phyloP scores from a whole-genome alignment of 73 alveolate species.

The Urostyla sp. region DNA sequence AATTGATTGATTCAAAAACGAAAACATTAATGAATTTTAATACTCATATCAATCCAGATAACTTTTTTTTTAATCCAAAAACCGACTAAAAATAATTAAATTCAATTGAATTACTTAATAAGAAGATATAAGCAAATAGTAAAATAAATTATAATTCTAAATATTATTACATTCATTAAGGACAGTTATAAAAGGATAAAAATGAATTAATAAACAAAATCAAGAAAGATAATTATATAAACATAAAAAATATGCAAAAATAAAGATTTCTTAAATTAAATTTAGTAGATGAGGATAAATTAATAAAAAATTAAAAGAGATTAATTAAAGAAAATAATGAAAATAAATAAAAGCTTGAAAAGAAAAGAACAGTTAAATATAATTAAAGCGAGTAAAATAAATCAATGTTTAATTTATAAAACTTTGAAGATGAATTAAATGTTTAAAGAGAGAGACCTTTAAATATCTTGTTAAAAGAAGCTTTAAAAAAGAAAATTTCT shows the following conservation, averaged over 20 bases:
- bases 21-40: slow-evolving; percentile 19
- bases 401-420: too few relatives aligned
- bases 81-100: slow-evolving; percentile 9
- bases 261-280: too few relatives aligned
- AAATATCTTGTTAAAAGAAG: too few relatives aligned
- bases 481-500: too few relatives aligned
- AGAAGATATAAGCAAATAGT: not conserved
- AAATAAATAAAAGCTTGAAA: too few relatives aligned
- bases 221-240: slow-evolving; percentile 20
- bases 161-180: slow-evolving; percentile 17
- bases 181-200: not conserved
- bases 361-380: too few relatives aligned
- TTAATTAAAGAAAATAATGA: too few relatives aligned
- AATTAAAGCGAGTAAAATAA: too few relatives aligned
- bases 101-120: slow-evolving; percentile 4
- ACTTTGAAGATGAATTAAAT: too few relatives aligned
- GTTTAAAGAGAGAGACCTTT: too few relatives aligned
- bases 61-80: not conserved
- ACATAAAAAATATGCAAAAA: slow-evolving; percentile 34
- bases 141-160: slow-evolving; percentile 4
- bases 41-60: slow-evolving; percentile 32
- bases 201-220: not conserved
- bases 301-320: too few relatives aligned
- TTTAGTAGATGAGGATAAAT: too few relatives aligned
- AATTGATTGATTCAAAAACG: slow-evolving; percentile 24